A percentile compares a stretch with the other conserved stretches of the same genome.
Evolutionary conservation across 208 protist genomes (phyloP).

Genomic region (Acanthamoeba lenticulata): DNA sequence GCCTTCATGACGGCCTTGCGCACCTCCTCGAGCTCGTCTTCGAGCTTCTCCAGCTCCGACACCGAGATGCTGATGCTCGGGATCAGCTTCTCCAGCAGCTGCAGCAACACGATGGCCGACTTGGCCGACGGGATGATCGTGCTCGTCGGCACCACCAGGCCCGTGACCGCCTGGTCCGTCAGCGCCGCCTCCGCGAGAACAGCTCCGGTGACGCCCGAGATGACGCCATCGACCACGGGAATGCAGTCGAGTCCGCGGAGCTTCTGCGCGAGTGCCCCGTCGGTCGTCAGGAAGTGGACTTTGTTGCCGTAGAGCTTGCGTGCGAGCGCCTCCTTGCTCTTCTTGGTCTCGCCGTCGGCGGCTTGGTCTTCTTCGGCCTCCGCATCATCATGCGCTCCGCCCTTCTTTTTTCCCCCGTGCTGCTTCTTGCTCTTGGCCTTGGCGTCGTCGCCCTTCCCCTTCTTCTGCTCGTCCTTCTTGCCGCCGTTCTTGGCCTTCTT

Average conservation of each 20-base stretch:
- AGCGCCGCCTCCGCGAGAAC: neutral
- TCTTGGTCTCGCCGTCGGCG: neutral
- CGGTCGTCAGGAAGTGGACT: constrained; percentile 1
- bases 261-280: neutral
- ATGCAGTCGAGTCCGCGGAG: neutral
- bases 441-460: neutral
- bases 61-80: neutral
- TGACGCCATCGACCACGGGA: constrained; percentile 11
- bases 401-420: neutral
- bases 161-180: neutral
- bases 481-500: neutral
- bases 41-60: constrained; percentile 36
- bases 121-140: constrained; percentile 7
- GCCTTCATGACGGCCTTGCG: constrained; percentile 17
- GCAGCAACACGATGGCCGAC: neutral
- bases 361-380: neutral
- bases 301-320: constrained; percentile 23
- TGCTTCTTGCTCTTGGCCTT: neutral
- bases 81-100: neutral
- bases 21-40: neutral
- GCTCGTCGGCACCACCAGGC: constrained; percentile 13
- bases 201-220: neutral
- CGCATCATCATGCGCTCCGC: neutral
- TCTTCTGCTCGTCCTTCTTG: neutral
- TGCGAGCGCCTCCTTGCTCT: neutral